phyloP scores from a whole-genome alignment of 2,329 filamentous ascomycete species.

The Colletotrichum siamense region DNA sequence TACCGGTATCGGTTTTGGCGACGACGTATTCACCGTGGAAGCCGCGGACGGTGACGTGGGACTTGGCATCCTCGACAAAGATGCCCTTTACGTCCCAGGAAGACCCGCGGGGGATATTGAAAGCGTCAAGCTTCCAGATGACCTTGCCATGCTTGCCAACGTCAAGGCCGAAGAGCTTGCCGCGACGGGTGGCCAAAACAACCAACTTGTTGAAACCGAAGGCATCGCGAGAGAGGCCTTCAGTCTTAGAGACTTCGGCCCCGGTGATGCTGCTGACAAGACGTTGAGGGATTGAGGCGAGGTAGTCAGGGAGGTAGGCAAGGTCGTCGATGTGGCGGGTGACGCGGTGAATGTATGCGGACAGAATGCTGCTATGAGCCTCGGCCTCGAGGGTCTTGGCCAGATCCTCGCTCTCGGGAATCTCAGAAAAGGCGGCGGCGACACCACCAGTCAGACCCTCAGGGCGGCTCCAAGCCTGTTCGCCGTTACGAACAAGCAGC shows the following conservation, averaged over 20 bases:
- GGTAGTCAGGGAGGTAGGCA: conserved; percentile 74
- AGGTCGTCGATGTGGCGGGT: conserved; percentile 83
- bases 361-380: conserved; percentile 78
- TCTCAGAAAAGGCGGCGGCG: conserved; percentile 80
- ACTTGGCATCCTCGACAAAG: conserved; percentile 61
- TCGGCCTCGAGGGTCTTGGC: conserved; percentile 85
- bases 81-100: conserved; percentile 74
- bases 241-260: conserved; percentile 50
- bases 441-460: conserved; percentile 84
- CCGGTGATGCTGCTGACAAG: conserved; percentile 71
- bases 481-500: conserved; percentile 83
- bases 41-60: conserved; percentile 63
- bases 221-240: conserved; percentile 66
- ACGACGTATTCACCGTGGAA: conserved; percentile 67
- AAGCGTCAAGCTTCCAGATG: conserved; percentile 75
- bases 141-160: conserved; percentile 75
- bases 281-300: conserved; percentile 71
- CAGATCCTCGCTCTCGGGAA: conserved; percentile 74
- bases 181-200: conserved; percentile 79
- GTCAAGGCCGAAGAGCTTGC: conserved; percentile 81
- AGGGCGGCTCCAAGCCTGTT: conserved; percentile 77
- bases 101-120: conserved; percentile 58
- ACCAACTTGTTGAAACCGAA: conserved; percentile 92
- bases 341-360: conserved; percentile 88
- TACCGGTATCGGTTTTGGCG: conserved; percentile 60